phyloP scores from a whole-genome alignment of 2,329 filamentous ascomycete species.

The Epichloe brachyelytri region DNA sequence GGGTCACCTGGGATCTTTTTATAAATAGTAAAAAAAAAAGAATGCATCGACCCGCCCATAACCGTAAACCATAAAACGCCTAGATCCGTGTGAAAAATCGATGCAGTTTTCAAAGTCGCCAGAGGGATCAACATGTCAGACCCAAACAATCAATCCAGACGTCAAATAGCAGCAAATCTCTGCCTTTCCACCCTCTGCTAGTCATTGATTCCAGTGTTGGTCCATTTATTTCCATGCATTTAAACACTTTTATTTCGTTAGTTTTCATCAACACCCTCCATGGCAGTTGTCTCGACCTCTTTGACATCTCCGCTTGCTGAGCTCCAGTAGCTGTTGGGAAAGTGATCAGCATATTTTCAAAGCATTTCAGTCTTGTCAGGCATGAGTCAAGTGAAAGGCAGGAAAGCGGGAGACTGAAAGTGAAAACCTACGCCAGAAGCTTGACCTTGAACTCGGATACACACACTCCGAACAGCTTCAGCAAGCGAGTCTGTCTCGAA shows the following conservation, averaged over 20 bases:
- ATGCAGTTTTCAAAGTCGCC: background rate
- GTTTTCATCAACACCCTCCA: constrained; percentile 23
- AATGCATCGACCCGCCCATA: constrained; percentile 15
- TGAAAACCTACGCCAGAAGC: constrained; percentile 51
- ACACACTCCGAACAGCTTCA: constrained; percentile 88
- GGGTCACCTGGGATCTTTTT: constrained; percentile 13
- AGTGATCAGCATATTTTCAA: background rate
- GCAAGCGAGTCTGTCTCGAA: constrained; percentile 78
- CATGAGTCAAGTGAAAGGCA: background rate
- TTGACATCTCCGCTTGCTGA: constrained; percentile 46
- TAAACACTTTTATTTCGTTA: constrained; percentile 3
- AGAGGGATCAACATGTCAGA: background rate
- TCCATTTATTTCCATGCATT: background rate
- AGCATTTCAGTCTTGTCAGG: background rate
- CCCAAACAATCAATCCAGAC: constrained; percentile 7
- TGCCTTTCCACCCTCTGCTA: constrained; percentile 1
- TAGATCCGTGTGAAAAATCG: constrained; percentile 17
- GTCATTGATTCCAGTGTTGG: constrained; percentile 4
- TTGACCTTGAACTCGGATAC: constrained; percentile 82
- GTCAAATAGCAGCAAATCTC: background rate
- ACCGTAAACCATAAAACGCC: constrained; percentile 23
- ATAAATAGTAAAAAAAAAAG: constrained; percentile 13
- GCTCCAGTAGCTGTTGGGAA: constrained; percentile 42
- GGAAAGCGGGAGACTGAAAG: background rate
- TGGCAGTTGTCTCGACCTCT: constrained; percentile 31